Evolutionary conservation across 495 filamentous ascomycete species (phyloP), one percentile per base, ranked within the genome.

Genomic region (Choiromyces venosus): DNA sequence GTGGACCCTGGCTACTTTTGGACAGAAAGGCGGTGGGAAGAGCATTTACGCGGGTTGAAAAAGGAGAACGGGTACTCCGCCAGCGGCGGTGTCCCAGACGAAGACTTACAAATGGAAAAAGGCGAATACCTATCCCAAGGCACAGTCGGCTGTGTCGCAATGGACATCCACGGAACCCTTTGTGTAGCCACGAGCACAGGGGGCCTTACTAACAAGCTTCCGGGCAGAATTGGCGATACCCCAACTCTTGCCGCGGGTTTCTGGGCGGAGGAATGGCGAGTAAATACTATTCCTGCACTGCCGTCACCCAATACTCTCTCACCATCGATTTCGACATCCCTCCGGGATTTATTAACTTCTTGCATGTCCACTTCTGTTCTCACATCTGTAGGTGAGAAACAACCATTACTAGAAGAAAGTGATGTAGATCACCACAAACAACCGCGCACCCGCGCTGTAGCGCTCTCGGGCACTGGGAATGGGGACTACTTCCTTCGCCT

Each of bases 131-230:
- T 93, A 5, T 87, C 91, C 18, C 93, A 96, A 81, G 94, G 93
- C 0, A 97, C 94, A 0, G 91, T 91, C 39, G 93, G 93, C 0
- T 91, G 91, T 46, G 91, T 96, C 0, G 92, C 90, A 70, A 81
- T 97, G 40, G 93, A 95, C 81, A 83, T 81, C 69, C 84, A 88
- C 46, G 93, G 93, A 2, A 88, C 89, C 18, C 74, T 95, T 19
- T 92, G 91, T 69, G 88, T 87, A 65, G 94, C 93, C 9, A 97
- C 93, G 0, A 93, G 90, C 74, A 97, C 93, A 0, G 93, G 93
- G 1, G 93, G 93, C 0, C 73, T 96, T 81, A 97, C 93, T 29
- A 97, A 97, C 78, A 97, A 97, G 83, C 80, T 93, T 37, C 90
- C 91, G 0, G 92, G 92, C 1, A 84, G 93, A 18, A 91, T 97